phyloP scores from a whole-genome alignment of 2,329 filamentous ascomycete species.

The Claviceps sp. region DNA sequence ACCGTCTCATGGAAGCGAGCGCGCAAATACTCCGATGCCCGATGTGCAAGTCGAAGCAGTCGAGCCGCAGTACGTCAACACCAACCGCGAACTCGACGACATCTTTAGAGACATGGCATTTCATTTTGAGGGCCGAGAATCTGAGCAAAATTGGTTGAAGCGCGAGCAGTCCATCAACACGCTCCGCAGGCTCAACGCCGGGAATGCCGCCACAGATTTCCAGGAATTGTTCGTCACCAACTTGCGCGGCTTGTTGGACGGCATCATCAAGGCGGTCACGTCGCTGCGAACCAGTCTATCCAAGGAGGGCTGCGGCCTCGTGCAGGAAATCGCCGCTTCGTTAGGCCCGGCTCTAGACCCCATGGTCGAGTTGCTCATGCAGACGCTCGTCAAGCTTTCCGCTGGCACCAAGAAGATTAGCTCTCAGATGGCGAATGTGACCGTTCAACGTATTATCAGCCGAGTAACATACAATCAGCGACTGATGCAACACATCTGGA shows the following conservation, averaged over 20 bases:
- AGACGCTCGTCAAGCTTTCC: slow-evolving; percentile 79
- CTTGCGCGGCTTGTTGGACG: slow-evolving; percentile 66
- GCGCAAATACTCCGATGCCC: slow-evolving; percentile 46
- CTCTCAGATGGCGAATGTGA: slow-evolving; percentile 67
- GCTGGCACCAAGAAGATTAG: slow-evolving; percentile 86
- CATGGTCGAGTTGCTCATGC: slow-evolving; percentile 81
- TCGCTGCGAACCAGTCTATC: slow-evolving; percentile 83
- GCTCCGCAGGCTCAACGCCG: slow-evolving; percentile 64
- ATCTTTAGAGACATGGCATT: slow-evolving; percentile 68
- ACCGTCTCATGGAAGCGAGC: slow-evolving; percentile 34
- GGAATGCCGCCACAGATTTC: slow-evolving; percentile 72
- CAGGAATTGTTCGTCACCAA: slow-evolving; percentile 54
- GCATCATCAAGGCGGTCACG: slow-evolving; percentile 72
- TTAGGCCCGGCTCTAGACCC: slow-evolving; percentile 70
- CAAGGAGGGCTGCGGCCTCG: slow-evolving; percentile 68
- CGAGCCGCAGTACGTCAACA: slow-evolving; percentile 74
- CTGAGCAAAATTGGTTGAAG: slow-evolving; percentile 81
- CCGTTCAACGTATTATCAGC: slow-evolving; percentile 68
- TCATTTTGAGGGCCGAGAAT: slow-evolving; percentile 76
- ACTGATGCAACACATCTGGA: slow-evolving; percentile 74
- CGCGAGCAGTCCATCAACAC: slow-evolving; percentile 71
- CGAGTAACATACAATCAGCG: slow-evolving; percentile 68
- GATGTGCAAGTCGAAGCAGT: slow-evolving; percentile 55
- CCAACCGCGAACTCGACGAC: slow-evolving; percentile 77
- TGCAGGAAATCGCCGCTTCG: slow-evolving; percentile 71